Evolutionary conservation across 2,329 filamentous ascomycete genomes (phyloP).

Genomic region (Fusarium sp.): DNA sequence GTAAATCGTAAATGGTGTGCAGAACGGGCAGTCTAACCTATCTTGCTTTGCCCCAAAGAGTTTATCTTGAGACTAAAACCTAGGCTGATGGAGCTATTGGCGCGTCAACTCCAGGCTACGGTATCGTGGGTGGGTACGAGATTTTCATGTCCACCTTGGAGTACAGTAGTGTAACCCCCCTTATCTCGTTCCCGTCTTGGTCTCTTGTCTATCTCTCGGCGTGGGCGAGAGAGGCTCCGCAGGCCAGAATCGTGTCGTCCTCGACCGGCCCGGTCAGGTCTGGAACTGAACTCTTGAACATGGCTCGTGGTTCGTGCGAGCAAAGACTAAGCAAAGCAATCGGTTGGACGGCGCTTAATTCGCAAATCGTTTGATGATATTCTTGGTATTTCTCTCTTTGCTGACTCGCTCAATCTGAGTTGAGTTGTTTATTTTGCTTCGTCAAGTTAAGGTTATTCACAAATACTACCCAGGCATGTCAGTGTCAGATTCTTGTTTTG

Average conservation of each 20-base stretch:
- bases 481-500: constrained; percentile 18
- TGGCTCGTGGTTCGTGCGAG: constrained; percentile 17
- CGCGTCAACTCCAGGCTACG: constrained; percentile 3
- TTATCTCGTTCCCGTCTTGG: constrained; percentile 38
- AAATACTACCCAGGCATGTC: constrained; percentile 31
- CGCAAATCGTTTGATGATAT: constrained; percentile 10
- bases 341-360: constrained; percentile 28
- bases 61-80: constrained; percentile 32
- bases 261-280: constrained; percentile 28
- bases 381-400: background rate
- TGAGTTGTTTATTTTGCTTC: constrained; percentile 14
- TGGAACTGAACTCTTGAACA: constrained; percentile 19
- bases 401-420: constrained; percentile 11
- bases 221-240: constrained; percentile 30
- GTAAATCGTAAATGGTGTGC: constrained; percentile 34
- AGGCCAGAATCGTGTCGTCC: constrained; percentile 15
- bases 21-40: constrained; percentile 39
- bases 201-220: constrained; percentile 27
- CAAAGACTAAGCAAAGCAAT: constrained; percentile 1
- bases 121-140: constrained; percentile 36
- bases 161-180: constrained; percentile 19
- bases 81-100: constrained; percentile 18
- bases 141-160: constrained; percentile 30
- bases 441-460: constrained; percentile 10
- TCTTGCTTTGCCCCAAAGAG: constrained; percentile 26